Evolutionary conservation across 169 alveolate species (phyloP), one percentile per base, ranked within the genome.

Genomic region (Plasmodium malariae): DNA sequence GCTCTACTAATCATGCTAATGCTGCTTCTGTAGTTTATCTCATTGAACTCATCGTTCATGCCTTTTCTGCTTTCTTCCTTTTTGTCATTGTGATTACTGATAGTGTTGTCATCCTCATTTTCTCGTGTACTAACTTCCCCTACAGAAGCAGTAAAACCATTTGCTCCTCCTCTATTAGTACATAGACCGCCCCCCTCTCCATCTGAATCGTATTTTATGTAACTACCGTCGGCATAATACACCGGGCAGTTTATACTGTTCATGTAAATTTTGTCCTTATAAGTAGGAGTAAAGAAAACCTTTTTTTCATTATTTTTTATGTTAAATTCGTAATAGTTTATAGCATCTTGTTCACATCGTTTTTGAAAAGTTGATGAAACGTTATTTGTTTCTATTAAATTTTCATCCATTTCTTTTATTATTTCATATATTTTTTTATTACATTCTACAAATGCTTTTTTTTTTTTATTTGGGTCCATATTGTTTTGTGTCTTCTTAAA

Each of bases 221-320:
- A 76, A 45, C 32, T 76, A 1, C 88, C 88, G 14, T 76, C 88
- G 3, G 88, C 88, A 28, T 76, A 76, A 51, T 76, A 68, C 51
- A 76, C 67, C 12, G 88, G 88, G 1, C 19, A 17, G 63, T 60
- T 76, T 36, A 60, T 24, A 45, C 51, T 26, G 57, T 48, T 30
- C 49, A 51, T 40, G 51, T 68, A 76, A n/a, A 76, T 62, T 12
- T 51, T 60, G n/a, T 76, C 88, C 51, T 28, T 45, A 51, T 76
- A 76, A 9, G 71, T 43, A 14, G 88, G 88, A 19, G 88, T 76
- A 34, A 76, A 60, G 37, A 76, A 76, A 4, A 76, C 30, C 28
- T 76, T 76, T 30, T 62, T 43, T 1, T 48, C 74, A 51, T 76
- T 76, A 19, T 65, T 76, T 60, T 36, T 76, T 34, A 76, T 68